A percentile compares a stretch with the other conserved stretches of the same genome.
phyloP scores from a whole-genome alignment of 352 stramenopile species.

The Phytopythium sindhum region DNA sequence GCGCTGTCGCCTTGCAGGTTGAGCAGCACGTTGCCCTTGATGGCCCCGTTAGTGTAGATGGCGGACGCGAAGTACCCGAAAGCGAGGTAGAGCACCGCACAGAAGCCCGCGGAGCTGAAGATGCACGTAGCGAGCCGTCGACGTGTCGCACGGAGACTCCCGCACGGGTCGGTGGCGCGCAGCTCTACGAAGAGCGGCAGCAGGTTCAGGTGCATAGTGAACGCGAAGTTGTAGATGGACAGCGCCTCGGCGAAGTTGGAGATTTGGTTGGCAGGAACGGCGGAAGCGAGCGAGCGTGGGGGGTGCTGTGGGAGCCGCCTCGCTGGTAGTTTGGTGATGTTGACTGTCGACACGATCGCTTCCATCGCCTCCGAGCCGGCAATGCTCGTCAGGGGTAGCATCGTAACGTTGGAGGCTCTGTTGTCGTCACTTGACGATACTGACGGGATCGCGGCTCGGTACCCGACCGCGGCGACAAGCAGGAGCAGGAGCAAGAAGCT shows the following conservation, averaged over 20 bases:
- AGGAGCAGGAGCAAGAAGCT: constrained; percentile 59
- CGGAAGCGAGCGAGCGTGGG: not conserved
- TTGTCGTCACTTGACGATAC: not conserved
- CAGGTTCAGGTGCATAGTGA: constrained; percentile 79
- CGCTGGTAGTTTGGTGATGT: not conserved
- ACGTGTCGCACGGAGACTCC: constrained; percentile 14
- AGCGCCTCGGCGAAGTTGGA: constrained; percentile 34
- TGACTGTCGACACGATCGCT: not conserved
- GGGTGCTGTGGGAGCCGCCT: not conserved
- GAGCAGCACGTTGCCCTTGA: constrained; percentile 49
- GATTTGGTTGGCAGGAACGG: not conserved
- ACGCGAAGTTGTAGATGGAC: constrained; percentile 79
- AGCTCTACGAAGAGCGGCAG: constrained; percentile 69
- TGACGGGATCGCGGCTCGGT: constrained; percentile 24
- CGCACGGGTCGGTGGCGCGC: constrained; percentile 19
- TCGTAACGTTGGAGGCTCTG: not conserved
- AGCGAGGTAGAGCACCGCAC: constrained; percentile 41
- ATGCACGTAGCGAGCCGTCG: constrained; percentile 48
- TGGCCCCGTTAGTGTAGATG: constrained; percentile 36
- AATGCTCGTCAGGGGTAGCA: not conserved
- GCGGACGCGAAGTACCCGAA: constrained; percentile 40
- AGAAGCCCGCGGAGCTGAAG: constrained; percentile 31
- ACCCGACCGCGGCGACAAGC: constrained; percentile 48
- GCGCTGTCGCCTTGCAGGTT: constrained; percentile 37
- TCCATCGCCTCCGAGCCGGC: not conserved